phyloP scores from a whole-genome alignment of 1,139 yeast genomes.

The Debaryomycetaceae sp. region DNA sequence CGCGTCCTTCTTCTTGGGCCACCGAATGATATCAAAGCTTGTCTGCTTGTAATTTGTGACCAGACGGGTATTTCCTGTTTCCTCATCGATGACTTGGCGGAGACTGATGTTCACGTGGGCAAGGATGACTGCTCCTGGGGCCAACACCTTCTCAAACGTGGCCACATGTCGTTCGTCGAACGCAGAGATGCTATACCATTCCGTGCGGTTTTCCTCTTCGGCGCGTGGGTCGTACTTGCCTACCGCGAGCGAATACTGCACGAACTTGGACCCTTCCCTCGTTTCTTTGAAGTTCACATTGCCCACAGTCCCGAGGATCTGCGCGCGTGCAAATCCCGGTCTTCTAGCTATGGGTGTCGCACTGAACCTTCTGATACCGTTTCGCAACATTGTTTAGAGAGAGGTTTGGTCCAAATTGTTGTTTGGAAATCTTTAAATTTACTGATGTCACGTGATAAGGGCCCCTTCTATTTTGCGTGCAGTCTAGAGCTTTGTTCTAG shows the following conservation, averaged over 20 bases:
- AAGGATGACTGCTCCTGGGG: constrained; percentile 30
- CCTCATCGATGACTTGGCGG: constrained; percentile 23
- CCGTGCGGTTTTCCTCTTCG: constrained; percentile 21
- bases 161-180: constrained; percentile 29
- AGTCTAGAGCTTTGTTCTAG: no score
- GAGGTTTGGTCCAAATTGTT: no score
- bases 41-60: constrained; percentile 26
- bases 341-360: no score
- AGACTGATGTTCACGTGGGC: constrained; percentile 34
- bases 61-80: constrained; percentile 20
- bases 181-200: constrained; percentile 33
- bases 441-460: no score
- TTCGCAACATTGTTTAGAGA: no score
- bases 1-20: constrained; percentile 18
- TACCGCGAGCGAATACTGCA: constrained; percentile 35
- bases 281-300: constrained; percentile 26
- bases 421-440: no score
- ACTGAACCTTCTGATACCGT: no score
- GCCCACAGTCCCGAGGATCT: constrained; percentile 34
- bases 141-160: constrained; percentile 28
- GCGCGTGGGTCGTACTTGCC: constrained; percentile 20
- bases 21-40: constrained; percentile 27
- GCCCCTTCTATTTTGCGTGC: no score
- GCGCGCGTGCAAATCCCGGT: constrained; percentile 35
- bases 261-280: constrained; percentile 25